A percentile compares a stretch with the other conserved stretches of the same genome.
phyloP scores from a whole-genome alignment of 2,329 filamentous ascomycete species.

The Fusarium stilboides region DNA sequence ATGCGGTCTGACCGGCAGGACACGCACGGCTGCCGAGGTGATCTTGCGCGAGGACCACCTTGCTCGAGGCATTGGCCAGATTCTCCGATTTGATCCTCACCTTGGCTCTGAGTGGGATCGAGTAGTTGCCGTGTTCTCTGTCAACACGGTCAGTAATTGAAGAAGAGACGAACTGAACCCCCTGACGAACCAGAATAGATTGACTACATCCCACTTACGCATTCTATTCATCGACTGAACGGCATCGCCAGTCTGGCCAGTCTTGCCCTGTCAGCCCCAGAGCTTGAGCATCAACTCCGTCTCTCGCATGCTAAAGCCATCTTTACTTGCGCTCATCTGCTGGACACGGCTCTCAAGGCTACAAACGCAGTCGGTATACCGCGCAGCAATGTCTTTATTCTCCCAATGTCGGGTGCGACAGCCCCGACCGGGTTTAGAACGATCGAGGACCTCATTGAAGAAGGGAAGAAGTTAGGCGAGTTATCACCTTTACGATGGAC shows the following conservation, averaged over 20 bases:
- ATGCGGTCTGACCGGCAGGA: conserved; percentile 79
- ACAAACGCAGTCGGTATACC: conserved; percentile 74
- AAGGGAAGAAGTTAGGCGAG: conserved; percentile 69
- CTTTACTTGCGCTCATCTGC: conserved; percentile 78
- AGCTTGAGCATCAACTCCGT: conserved; percentile 80
- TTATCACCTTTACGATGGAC: conserved; percentile 67
- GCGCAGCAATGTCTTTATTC: conserved; percentile 74
- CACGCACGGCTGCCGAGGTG: conserved; percentile 74
- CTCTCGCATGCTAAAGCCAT: conserved; percentile 77
- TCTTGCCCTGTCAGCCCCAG: conserved; percentile 77
- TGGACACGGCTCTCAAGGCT: conserved; percentile 75
- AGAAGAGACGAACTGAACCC: neutral
- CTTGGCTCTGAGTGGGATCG: conserved; percentile 85
- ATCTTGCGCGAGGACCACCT: conserved; percentile 76
- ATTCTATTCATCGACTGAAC: conserved; percentile 80
- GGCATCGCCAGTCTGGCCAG: conserved; percentile 82
- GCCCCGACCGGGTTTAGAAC: conserved; percentile 68
- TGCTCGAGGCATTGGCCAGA: conserved; percentile 71
- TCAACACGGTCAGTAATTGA: conserved; percentile 74
- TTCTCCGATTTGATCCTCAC: conserved; percentile 78
- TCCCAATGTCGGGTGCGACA: conserved; percentile 70
- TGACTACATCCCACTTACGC: conserved; percentile 79
- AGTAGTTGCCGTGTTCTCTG: conserved; percentile 79
- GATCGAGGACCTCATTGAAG: conserved; percentile 74
- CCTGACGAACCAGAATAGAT: conserved; percentile 63